Base-by-base conservation (phyloP, 2,329 filamentous ascomycete species). In the Arthrinium phaeospermum region DNA sequence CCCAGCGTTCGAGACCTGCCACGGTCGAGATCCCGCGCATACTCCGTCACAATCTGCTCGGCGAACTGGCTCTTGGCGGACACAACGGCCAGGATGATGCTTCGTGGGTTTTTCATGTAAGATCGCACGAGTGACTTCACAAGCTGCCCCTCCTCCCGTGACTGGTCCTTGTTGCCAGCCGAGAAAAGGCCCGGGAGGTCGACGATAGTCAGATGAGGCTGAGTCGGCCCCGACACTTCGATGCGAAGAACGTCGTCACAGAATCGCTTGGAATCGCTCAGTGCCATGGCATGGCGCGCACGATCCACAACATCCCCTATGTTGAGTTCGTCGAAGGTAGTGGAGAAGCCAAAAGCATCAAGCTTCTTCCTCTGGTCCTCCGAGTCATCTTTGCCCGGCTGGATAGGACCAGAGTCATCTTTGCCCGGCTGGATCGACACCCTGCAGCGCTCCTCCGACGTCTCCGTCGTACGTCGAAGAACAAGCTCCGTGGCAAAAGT, bases 401-500 rank as follows among this genome's bases (percentile, higher is more conserved):
- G 74, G 68, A 84, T 83, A n/a, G n/a, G n/a, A n/a, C n/a, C n/a
- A n/a, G 77, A 71, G 5, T 82, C 75, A 5, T 78, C 79, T 1
- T 75, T 68, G n/a, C 79, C 79, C 0, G 83, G 81, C 10, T 72
- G 74, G 68, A 84, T 83, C 6, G 74, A 76, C 5, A 84, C 75
- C 14, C 75, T 77, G 44, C 86, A 80, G 1, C 75, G 76, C 0
- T 79, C 69, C 0, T 79, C 71, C 0, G 78, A n/a, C 4, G 37
- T 57, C 8, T 44, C 30, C n/a, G 13, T 51, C 6, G 78, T 80
- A 1, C 85, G 84, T 13, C 89, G 85, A 2, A 92, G 83, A 27
- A 90, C 83, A 24, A 92, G 80, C 77, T 92, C 88, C 0, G 90
- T 92, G 0, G 90, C 86, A 74, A 92, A 92, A 0, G 88, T 84